These are phyloP conservation scores for Phytophthora aleatoria DNA, from an alignment of 352 stramenopile genomes.

Conservation along the genomic window DNA sequence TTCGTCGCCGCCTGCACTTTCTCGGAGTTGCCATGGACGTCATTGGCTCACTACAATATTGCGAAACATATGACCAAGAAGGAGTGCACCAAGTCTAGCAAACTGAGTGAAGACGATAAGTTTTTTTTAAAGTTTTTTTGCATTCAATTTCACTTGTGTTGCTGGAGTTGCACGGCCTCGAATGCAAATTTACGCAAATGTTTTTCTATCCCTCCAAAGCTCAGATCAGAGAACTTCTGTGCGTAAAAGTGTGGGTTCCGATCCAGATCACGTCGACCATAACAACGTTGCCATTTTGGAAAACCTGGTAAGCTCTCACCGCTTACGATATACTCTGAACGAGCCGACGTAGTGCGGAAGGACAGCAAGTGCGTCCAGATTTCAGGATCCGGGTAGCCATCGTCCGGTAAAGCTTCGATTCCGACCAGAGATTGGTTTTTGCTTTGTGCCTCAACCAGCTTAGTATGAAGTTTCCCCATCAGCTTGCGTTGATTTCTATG, in stretches of 20 bases:
- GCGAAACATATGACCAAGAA: slow-evolving; percentile 2
- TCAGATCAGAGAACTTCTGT: slow-evolving; percentile 20
- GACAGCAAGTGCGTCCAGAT: slow-evolving; percentile 44
- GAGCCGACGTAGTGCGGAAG: slow-evolving; percentile 19
- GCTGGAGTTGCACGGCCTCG: slow-evolving; percentile 15
- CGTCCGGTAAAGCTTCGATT: neutral
- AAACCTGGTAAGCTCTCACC: neutral
- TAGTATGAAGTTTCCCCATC: slow-evolving; percentile 27
- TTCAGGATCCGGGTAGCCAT: slow-evolving; percentile 12
- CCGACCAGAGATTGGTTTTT: neutral
- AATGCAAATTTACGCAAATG: slow-evolving; percentile 27
- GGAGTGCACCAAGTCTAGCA: neutral
- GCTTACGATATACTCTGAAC: slow-evolving; percentile 6
- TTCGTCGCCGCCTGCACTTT: slow-evolving; percentile 4
- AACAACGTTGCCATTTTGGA: slow-evolving; percentile 29
- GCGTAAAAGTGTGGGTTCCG: slow-evolving; percentile 32
- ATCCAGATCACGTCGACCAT: slow-evolving; percentile 32
- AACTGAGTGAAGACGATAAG: neutral
- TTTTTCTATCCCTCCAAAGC: slow-evolving; percentile 31
- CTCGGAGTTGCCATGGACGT: slow-evolving; percentile 2
- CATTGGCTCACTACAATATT: slow-evolving; percentile 6
- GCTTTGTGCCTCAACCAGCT: slow-evolving; percentile 1
- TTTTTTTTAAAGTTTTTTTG: no score
- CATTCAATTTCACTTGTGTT: neutral
- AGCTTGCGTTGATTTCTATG: slow-evolving; percentile 74